Base-by-base conservation (phyloP, 176 grass and related monocot genomes). In the Rhipidocladum racemiflorum region DNA sequence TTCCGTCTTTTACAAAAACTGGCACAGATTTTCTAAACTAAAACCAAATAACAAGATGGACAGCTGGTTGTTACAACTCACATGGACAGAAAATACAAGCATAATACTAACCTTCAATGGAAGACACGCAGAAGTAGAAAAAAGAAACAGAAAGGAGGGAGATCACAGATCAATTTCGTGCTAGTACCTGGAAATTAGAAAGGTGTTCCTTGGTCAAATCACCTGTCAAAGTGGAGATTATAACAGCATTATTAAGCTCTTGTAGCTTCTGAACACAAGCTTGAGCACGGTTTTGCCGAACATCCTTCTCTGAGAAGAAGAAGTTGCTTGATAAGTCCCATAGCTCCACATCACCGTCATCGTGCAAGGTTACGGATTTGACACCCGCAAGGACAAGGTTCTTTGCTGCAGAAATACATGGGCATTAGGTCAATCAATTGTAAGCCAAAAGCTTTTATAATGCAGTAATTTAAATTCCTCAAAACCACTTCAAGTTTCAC, bases 321-420 rank as follows among this genome's bases (percentile, higher is more conserved):
- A 97, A 93, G 74, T 93, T 97, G 60, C 91, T 64, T 68, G 94
- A 90, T 51, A 97, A 84, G 84, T 97, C 94, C 91, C 90, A 93
- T 53, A 93, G 21, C 57, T 97, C 91, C 15, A 93, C 94, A 18
- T 89, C 76, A 29, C 77, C 81, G 64, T 97, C 88, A 76, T 97
- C 91, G 34, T 93, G 88, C 57, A 97, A 80, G 63, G 84, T 91
- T 72, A 97, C 81, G 23, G 94, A 97, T 56, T 91, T 97, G 6
- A 97, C 94, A 82, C 94, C 91, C 12, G 91, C 94, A 15, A 97
- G 88, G 45, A 75, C 91, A 80, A 93, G 87, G 79, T 97, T 97
- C 73, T 97, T 97, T 71, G 91, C 94, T 97, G 87, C 76, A 88
- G 38, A 18, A 50, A 84, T 29, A 84, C 23, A 61, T 50, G 16